Evolutionary conservation across 176 grass and related monocot genomes (phyloP), one percentile per base, ranked within the genome.

Genomic region (Hordeum marinum): DNA sequence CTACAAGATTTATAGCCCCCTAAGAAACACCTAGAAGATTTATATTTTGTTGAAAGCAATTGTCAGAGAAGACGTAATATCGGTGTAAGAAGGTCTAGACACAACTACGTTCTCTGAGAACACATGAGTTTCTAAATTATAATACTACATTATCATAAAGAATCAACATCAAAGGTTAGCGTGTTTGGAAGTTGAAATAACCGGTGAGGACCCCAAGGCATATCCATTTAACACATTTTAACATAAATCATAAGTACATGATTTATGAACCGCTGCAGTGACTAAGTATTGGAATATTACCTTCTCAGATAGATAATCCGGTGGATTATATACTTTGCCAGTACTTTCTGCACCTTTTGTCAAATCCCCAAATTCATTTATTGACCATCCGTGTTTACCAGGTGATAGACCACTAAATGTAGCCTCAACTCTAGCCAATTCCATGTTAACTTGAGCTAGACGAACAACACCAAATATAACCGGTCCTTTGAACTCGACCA

Each of bases 361-460:
- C 76, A 99, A 90, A 89, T 99, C 91, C 1, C 96, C 96, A 80
- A 83, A 94, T 88, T 96, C 88, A 80, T 99, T 99, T 90, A 99
- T 96, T 58, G 93, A 92, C 96, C 96, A 99, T 74, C 89, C 96
- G 86, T 99, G 88, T 78, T 94, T 99, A 78, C 96, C 94, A 92
- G 89, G 88, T 55, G 90, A 90, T 36, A 99, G 71, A 48, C 93
- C 96, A 88, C 96, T 94, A 90, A 96, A 99, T n/a, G 70, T 99
- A 26, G 91, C 90, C 58, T 99, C 97, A 76, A 99, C 82, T 92
- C 86, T 96, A 62, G 90, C 86, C 63, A 92, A 84, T 80, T 92
- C 93, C 93, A 99, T 96, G 84, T 85, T 99, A 86, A 96, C 96
- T 89, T 96, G 96, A 59, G 93, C 93, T 29, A 99, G 63, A 37